These are phyloP conservation scores for Sporothrix brasiliensis DNA, from an alignment of 2,329 filamentous ascomycete genomes.

Conservation along the genomic window DNA sequence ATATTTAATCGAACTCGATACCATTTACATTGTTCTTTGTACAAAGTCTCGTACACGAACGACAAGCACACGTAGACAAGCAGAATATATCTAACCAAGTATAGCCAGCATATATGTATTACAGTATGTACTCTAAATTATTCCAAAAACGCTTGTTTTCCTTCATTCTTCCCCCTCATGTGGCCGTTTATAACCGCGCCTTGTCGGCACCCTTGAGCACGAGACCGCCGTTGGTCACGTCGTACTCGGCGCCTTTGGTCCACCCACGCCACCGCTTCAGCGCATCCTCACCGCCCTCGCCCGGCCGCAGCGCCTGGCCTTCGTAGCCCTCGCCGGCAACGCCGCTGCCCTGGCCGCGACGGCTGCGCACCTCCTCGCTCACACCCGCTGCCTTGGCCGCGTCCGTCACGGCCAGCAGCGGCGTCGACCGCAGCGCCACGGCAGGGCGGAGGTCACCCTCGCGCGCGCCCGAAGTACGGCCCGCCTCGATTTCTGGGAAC, in stretches of 20 bases:
- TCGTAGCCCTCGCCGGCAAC: constrained; percentile 69
- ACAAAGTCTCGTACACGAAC: background rate
- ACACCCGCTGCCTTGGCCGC: constrained; percentile 58
- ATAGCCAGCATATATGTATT: background rate
- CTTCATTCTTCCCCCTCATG: background rate
- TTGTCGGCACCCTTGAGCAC: constrained; percentile 51
- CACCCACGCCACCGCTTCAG: constrained; percentile 77
- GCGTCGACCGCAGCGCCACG: constrained; percentile 70
- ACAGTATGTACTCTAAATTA: constrained; percentile 2
- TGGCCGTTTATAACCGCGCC: constrained; percentile 40
- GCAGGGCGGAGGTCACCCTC: constrained; percentile 72
- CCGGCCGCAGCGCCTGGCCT: constrained; percentile 62
- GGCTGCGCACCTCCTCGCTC: constrained; percentile 43
- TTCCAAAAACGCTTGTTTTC: constrained; percentile 9
- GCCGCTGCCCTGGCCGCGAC: constrained; percentile 64
- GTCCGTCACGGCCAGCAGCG: constrained; percentile 61
- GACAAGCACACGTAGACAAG: background rate
- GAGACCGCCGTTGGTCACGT: constrained; percentile 64
- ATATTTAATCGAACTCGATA: constrained; percentile 27
- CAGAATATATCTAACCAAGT: background rate
- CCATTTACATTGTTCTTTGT: background rate
- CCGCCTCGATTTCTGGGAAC: constrained; percentile 69
- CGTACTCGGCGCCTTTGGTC: constrained; percentile 70
- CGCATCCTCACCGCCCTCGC: constrained; percentile 71
- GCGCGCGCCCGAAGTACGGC: constrained; percentile 42